Conservation (phyloP, 2,329 filamentous ascomycete genomes). For the Xylaria sp. region DNA sequence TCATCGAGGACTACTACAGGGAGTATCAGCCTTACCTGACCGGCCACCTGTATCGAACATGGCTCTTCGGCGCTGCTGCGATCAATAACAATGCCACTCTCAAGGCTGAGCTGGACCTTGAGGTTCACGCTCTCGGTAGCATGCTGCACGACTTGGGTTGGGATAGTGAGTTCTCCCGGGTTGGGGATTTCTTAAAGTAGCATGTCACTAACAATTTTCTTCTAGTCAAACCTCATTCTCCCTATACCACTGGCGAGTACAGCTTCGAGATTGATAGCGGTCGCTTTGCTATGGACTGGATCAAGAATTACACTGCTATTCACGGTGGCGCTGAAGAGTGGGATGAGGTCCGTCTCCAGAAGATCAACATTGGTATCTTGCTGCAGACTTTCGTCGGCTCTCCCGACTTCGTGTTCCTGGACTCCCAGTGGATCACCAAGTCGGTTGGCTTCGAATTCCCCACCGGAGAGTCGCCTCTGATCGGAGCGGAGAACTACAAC, state of each 20-base stretch:
- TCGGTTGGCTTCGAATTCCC: constrained; percentile 37
- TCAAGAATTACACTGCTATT: constrained; percentile 35
- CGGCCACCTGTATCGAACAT: constrained; percentile 31
- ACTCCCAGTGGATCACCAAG: constrained; percentile 32
- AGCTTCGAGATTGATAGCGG: constrained; percentile 33
- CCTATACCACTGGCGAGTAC: constrained; percentile 27
- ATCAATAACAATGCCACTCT: constrained; percentile 35
- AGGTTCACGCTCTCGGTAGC: constrained; percentile 31
- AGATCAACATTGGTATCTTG: constrained; percentile 34
- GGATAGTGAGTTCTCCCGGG: constrained; percentile 29
- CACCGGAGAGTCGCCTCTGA: constrained; percentile 22
- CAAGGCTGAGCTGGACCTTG: constrained; percentile 34
- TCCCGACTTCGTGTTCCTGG: constrained; percentile 30
- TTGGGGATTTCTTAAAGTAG: not conserved
- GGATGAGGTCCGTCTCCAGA: constrained; percentile 37
- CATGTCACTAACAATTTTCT: constrained; percentile 7
- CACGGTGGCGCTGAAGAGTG: constrained; percentile 26
- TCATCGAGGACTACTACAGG: constrained; percentile 32
- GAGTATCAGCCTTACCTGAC: constrained; percentile 36
- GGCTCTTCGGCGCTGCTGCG: constrained; percentile 34
- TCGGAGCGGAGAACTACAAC: constrained; percentile 31
- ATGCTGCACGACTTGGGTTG: constrained; percentile 35
- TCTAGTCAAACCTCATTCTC: constrained; percentile 34
- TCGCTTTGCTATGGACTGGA: constrained; percentile 37
- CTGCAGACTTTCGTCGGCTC: constrained; percentile 34